These are phyloP conservation scores for Didymellaceae sp. DNA, from an alignment of 2,329 filamentous ascomycete genomes.

Conservation along the genomic window DNA sequence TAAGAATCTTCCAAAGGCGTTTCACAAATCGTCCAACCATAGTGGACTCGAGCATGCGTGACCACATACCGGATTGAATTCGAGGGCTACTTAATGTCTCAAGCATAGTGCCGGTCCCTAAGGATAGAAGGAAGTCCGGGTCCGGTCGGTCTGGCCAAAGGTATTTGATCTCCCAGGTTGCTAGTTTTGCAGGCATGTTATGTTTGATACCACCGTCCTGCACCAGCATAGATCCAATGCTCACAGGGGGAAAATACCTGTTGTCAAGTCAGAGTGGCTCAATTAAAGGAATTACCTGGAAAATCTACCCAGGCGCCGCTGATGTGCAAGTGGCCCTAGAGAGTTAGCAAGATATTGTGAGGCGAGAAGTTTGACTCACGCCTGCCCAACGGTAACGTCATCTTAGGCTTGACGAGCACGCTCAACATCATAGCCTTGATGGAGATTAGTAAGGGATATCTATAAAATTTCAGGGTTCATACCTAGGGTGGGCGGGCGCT, in stretches of 20 bases:
- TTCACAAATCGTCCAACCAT: background rate
- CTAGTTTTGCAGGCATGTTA: conserved; percentile 33
- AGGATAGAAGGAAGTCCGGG: conserved; percentile 18
- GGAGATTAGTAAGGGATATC: background rate
- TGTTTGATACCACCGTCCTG: conserved; percentile 36
- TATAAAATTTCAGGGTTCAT: background rate
- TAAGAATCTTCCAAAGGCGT: background rate
- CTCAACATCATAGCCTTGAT: conserved; percentile 24
- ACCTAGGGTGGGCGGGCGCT: background rate
- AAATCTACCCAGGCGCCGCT: conserved; percentile 28
- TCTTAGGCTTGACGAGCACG: conserved; percentile 24
- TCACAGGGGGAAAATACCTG: background rate
- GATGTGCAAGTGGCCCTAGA: conserved; percentile 35
- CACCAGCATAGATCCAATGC: background rate
- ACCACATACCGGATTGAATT: background rate
- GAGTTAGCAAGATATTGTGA: too few relatives aligned
- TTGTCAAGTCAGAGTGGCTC: background rate
- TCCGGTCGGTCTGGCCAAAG: conserved; percentile 27
- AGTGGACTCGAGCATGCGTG: background rate
- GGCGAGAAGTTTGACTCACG: too few relatives aligned
- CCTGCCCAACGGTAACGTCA: conserved; percentile 30
- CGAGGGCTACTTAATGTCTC: background rate
- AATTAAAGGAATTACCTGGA: background rate
- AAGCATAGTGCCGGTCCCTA: background rate
- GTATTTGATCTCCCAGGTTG: conserved; percentile 25